Conservation (phyloP, 2,329 filamentous ascomycete species). For the Chaetomiaceae sp. region DNA sequence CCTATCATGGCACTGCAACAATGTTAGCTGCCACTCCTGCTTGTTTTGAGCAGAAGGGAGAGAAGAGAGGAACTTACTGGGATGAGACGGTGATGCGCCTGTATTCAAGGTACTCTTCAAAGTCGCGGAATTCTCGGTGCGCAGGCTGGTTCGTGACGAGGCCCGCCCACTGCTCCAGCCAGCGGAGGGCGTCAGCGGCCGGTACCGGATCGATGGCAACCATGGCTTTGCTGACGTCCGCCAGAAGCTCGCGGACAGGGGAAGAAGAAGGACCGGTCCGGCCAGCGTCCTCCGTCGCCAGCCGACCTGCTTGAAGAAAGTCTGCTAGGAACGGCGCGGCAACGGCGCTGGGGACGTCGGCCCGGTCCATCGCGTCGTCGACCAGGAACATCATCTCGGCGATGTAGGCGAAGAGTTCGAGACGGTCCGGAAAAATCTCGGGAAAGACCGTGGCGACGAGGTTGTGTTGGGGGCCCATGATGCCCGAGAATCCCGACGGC, state of each 20-base stretch:
- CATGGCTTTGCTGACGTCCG: not conserved
- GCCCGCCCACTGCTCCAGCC: not conserved
- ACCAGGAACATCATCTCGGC: constrained; percentile 6
- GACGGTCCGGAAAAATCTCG: constrained; percentile 8
- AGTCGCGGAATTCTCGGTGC: not conserved
- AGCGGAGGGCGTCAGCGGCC: not conserved
- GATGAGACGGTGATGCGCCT: not conserved
- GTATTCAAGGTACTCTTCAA: constrained; percentile 8
- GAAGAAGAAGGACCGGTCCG: not conserved
- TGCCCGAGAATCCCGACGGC: constrained; percentile 2
- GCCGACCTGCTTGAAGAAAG: not conserved
- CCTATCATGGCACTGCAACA: not conserved
- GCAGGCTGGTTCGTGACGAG: not conserved
- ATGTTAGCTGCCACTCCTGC: not conserved
- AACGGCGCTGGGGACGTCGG: not conserved
- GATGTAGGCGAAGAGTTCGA: constrained; percentile 10
- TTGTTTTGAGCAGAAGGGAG: not conserved
- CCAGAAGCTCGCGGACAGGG: not conserved
- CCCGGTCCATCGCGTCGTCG: constrained; percentile 11
- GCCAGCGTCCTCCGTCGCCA: not conserved
- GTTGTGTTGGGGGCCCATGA: constrained; percentile 2
- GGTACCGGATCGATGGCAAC: not conserved
- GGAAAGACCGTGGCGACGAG: not conserved
- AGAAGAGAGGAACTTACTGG: not conserved
- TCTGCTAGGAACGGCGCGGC: not conserved